Conservation (phyloP, 345 rosid genomes). For the Murraya paniculata region DNA sequence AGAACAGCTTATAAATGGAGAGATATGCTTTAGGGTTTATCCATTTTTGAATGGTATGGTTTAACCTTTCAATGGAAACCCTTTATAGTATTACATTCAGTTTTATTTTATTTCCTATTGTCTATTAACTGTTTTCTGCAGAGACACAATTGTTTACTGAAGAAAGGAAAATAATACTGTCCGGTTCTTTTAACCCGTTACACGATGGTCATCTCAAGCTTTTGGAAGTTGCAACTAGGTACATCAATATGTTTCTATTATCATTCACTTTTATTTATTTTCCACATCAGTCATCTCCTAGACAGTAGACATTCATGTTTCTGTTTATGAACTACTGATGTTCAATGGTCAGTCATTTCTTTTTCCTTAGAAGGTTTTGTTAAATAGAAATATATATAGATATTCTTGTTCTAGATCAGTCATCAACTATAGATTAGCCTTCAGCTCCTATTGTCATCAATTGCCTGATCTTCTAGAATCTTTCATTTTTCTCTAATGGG, state of each 20-base stretch:
- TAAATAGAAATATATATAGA: neutral
- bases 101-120: constrained; percentile 12
- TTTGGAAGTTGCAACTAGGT: constrained; percentile 90
- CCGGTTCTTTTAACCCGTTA: constrained; percentile 95
- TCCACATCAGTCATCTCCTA: neutral
- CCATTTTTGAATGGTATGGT: constrained; percentile 63
- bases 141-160: constrained; percentile 34
- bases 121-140: constrained; percentile 29
- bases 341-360: neutral
- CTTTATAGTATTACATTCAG: neutral
- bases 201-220: constrained; percentile 93
- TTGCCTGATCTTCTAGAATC: neutral
- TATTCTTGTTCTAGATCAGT: neutral
- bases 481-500: neutral
- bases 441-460: neutral
- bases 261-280: constrained; percentile 2
- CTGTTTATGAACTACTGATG: neutral
- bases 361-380: neutral
- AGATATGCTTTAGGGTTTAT: constrained; percentile 75
- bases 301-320: neutral
- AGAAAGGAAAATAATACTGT: constrained; percentile 71
- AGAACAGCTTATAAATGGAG: constrained; percentile 64
- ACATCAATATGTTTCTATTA: constrained; percentile 17
- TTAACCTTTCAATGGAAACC: constrained; percentile 21
- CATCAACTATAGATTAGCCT: neutral